Conservation (phyloP, 345 rosid species). For the Citrus maxima region DNA sequence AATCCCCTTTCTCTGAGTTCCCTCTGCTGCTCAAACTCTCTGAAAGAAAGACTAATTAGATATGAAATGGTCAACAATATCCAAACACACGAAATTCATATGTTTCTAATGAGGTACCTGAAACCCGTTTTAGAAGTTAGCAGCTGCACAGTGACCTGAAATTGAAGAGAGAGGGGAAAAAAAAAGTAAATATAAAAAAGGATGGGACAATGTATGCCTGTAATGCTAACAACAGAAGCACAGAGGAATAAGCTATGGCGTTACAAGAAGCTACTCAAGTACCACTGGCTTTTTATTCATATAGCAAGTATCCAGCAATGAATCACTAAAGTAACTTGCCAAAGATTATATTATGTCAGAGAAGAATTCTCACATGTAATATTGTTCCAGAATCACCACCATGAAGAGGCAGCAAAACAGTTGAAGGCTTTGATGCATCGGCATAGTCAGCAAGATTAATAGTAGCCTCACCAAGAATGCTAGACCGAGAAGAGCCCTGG, state of each 20-base stretch:
- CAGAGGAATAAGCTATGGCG: constrained; percentile 1
- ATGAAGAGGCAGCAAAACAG: constrained; percentile 61
- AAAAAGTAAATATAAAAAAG: constrained; percentile 6
- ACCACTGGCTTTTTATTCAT: constrained; percentile 1
- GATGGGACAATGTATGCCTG: background rate
- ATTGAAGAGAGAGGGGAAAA: constrained; percentile 7
- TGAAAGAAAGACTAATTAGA: constrained; percentile 27
- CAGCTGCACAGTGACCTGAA: constrained; percentile 88
- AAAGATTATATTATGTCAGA: background rate
- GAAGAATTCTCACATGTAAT: constrained; percentile 74
- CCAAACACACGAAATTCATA: constrained; percentile 12
- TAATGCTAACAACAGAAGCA: constrained; percentile 2
- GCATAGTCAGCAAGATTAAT: constrained; percentile 94
- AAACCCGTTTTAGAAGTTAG: constrained; percentile 97
- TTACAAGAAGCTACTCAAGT: background rate
- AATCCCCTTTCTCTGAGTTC: constrained; percentile 85
- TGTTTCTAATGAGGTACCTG: constrained; percentile 43
- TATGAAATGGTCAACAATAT: constrained; percentile 9
- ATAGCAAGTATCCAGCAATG: background rate
- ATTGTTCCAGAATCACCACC: constrained; percentile 86
- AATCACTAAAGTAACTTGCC: background rate
- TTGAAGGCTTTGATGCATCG: constrained; percentile 80
- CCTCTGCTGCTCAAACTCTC: constrained; percentile 98
- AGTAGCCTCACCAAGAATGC: constrained; percentile 87
- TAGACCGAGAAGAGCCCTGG: constrained; percentile 91